phyloP scores from a whole-genome alignment of 257 asterid genomes.

The Scutellaria galericulata region DNA sequence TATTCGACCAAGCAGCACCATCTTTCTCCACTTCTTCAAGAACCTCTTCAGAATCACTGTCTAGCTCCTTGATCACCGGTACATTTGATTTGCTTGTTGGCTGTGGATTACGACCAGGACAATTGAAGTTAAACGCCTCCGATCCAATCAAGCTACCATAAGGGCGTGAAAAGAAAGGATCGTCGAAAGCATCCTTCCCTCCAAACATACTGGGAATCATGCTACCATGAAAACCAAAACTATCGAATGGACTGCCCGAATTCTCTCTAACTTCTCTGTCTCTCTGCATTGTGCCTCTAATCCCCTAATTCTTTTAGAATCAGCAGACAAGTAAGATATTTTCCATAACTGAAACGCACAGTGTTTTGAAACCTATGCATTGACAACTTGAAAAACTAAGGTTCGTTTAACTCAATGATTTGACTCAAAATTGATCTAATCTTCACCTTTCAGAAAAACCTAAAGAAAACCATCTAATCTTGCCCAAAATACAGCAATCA shows the following conservation, averaged over 20 bases:
- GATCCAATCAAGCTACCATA: slow-evolving; percentile 42
- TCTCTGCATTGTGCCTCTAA: slow-evolving; percentile 45
- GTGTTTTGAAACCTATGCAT: not conserved
- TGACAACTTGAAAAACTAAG: not conserved
- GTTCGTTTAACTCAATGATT: not conserved
- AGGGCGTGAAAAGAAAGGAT: slow-evolving; percentile 69
- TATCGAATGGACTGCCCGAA: slow-evolving; percentile 24
- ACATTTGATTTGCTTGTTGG: slow-evolving; percentile 39
- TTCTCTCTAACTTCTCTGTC: slow-evolving; percentile 37
- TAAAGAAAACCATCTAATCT: not conserved
- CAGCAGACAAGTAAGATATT: not conserved
- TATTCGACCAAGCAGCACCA: slow-evolving; percentile 41
- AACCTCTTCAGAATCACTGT: slow-evolving; percentile 50
- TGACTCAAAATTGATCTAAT: not conserved
- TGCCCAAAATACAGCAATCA: not conserved
- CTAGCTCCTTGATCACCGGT: slow-evolving; percentile 67
- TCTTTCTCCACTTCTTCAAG: slow-evolving; percentile 33
- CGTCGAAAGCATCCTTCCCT: slow-evolving; percentile 67
- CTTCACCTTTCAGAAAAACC: too few relatives aligned
- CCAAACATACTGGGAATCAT: slow-evolving; percentile 56
- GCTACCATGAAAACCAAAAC: slow-evolving; percentile 36
- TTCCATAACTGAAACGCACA: not conserved
- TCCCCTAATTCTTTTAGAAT: slow-evolving; percentile 8
- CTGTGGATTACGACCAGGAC: slow-evolving; percentile 29
- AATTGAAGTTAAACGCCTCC: slow-evolving; percentile 31